A percentile compares a stretch with the other conserved stretches of the same genome.
Conservation (phyloP, 2,329 filamentous ascomycete species). For the Boeremia lycopersici region DNA sequence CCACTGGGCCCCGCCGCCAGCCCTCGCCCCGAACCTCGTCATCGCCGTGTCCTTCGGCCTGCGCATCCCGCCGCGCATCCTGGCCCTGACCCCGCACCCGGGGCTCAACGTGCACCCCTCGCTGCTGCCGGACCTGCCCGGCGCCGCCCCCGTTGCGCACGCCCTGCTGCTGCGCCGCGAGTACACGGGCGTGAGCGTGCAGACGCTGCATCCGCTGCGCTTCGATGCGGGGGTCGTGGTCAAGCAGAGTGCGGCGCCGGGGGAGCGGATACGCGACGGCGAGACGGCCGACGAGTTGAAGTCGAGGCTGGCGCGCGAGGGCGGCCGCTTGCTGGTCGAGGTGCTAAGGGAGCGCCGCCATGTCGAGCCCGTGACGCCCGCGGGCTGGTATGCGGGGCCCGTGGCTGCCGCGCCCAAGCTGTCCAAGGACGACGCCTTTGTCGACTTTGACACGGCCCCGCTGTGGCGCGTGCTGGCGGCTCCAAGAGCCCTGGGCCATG, state of each 20-base stretch:
- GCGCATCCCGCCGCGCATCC: constrained; percentile 78
- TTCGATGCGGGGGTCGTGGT: constrained; percentile 85
- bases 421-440: constrained; percentile 64
- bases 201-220: constrained; percentile 76
- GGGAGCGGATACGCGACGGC: constrained; percentile 58
- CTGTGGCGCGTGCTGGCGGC: constrained; percentile 62
- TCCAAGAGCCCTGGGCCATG: constrained; percentile 65
- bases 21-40: constrained; percentile 68
- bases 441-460: constrained; percentile 65
- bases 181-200: constrained; percentile 78
- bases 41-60: constrained; percentile 94
- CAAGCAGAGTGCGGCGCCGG: constrained; percentile 65
- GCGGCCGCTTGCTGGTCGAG: constrained; percentile 72
- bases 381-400: constrained; percentile 35
- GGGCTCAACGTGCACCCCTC: constrained; percentile 95
- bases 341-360: constrained; percentile 69
- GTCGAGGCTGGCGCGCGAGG: constrained; percentile 63
- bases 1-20: constrained; percentile 64
- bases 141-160: constrained; percentile 85
- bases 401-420: constrained; percentile 74
- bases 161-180: constrained; percentile 69
- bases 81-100: constrained; percentile 74
- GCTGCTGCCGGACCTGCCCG: constrained; percentile 82
- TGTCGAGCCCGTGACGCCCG: constrained; percentile 62
- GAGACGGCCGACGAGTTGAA: constrained; percentile 58